Conservation (phyloP, 2,329 filamentous ascomycete genomes). For the Cladosporium sp. region DNA sequence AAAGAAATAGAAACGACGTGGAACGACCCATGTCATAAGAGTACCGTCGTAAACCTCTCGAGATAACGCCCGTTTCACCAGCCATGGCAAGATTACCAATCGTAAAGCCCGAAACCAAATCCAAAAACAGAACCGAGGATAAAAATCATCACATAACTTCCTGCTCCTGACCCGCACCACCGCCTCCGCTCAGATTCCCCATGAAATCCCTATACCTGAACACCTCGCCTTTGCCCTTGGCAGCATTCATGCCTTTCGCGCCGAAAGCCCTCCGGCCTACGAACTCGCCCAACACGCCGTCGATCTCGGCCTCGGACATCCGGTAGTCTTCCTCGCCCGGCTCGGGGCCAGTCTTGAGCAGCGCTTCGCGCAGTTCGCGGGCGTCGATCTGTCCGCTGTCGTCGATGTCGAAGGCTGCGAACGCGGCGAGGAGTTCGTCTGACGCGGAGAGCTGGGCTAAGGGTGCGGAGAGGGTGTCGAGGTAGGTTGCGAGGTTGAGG, state of each 20-base stretch:
- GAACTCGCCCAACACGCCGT: constrained; percentile 84
- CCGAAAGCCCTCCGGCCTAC: constrained; percentile 80
- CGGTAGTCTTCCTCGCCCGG: constrained; percentile 60
- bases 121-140: neutral
- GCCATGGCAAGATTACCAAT: neutral
- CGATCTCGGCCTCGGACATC: constrained; percentile 72
- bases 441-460: constrained; percentile 73
- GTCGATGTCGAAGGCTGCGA: constrained; percentile 93
- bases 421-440: constrained; percentile 80
- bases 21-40: neutral
- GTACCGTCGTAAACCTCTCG: neutral
- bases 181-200: constrained; percentile 45
- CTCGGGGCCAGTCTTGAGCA: constrained; percentile 80
- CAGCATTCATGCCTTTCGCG: constrained; percentile 50
- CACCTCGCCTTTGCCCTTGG: constrained; percentile 70
- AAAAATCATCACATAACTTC: neutral
- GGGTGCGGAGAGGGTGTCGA: constrained; percentile 76
- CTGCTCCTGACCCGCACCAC: constrained; percentile 6
- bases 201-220: constrained; percentile 96
- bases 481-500: constrained; percentile 80
- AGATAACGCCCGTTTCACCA: neutral
- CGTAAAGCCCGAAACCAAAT: neutral
- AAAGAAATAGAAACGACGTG: too few relatives aligned
- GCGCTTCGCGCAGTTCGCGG: constrained; percentile 74
- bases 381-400: constrained; percentile 92